Conservation (phyloP, 139 green algal species). For the Chloropicon primus region DNA sequence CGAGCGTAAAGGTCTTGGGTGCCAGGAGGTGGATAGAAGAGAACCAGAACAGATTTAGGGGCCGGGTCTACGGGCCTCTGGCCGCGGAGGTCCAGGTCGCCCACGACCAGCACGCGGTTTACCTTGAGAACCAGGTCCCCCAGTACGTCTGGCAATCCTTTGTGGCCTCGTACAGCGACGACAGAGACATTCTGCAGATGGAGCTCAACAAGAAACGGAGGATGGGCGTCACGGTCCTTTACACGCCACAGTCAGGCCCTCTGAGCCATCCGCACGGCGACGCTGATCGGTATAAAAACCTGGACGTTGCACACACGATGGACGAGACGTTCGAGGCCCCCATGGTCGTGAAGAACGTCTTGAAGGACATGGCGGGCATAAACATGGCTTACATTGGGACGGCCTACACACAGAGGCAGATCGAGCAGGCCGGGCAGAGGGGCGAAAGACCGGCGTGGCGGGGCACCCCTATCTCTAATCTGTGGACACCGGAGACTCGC, state of each 20-base stretch:
- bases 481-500: conserved; percentile 21
- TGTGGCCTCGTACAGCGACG: neutral
- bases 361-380: conserved; percentile 16
- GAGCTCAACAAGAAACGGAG: neutral
- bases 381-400: neutral
- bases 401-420: neutral
- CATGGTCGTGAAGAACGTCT: conserved; percentile 42
- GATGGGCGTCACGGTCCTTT: conserved; percentile 34
- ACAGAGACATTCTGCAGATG: conserved; percentile 1
- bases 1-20: neutral
- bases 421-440: neutral
- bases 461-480: conserved; percentile 1
- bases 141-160: neutral
- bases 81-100: neutral
- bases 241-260: conserved; percentile 40
- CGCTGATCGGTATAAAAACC: neutral
- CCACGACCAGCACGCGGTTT: neutral
- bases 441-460: neutral
- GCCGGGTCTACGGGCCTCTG: neutral
- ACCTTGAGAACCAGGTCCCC: neutral
- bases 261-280: neutral
- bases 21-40: neutral
- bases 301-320: neutral
- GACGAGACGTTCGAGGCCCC: conserved; percentile 38
- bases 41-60: neutral